Evolutionary conservation across 306 rosid genomes (phyloP), one percentile per base, ranked within the genome.

Genomic region (Acacia confusa): DNA sequence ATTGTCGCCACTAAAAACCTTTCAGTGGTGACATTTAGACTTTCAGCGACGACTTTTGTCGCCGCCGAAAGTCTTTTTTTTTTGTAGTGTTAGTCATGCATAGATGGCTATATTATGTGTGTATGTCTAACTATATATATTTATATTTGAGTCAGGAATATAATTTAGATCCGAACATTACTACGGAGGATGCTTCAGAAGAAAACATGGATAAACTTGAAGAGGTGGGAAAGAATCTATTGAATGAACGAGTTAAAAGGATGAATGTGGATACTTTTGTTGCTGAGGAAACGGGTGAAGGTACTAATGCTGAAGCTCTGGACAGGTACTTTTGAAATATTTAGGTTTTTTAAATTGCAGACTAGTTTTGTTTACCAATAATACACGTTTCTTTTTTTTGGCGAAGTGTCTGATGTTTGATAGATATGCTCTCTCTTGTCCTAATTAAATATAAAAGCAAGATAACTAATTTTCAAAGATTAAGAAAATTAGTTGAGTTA

Each of bases 341-440:
- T 4, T 50, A 0, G 0, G 6, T 52, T 0, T 16, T 17, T 4
- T 1, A 16, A 11, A 45, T 13, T 15, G 53, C 53, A 48, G 4
- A 4, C 53, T 4, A 15, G 53, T 15, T 48, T 48, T 48, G 7
- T 4, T 48, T 55, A 20, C 10, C 6, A 55, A n/a, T 55, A 55
- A 4, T 4, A 14, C 1, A 17, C 3, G 10, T 5, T 9, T 16
- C 1, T 0, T 7, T n/a, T n/a, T n/a, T n/a, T n/a, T n/a, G n/a
- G 11, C 6, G 0, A 9, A 0, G 3, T 53, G 22, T 45, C 20
- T 53, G 22, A 53, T 53, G 10, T 19, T 20, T 53, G n/a, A 16
- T n/a, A 16, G 19, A 15, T 50, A 41, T 34, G 5, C 6, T 34
- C 6, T 6, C 36, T 34, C 32, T 0, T 30, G 32, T 30, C 32